These are phyloP conservation scores for Yarrowia sp. DNA, from an alignment of 805 yeast species.

Conservation along the genomic window DNA sequence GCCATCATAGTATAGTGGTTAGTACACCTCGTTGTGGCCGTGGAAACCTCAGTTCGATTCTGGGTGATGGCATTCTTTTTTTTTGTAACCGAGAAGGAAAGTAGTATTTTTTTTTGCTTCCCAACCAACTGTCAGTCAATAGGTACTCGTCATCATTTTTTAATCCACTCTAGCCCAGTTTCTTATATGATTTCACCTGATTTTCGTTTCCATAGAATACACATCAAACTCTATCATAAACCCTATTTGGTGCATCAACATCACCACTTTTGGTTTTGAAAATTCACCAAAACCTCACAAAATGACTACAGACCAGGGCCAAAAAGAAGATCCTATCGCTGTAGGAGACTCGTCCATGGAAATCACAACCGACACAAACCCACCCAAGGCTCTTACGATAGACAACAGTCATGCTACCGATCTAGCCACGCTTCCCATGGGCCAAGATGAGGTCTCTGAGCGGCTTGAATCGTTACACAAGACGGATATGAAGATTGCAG, in stretches of 20 bases:
- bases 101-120: background rate
- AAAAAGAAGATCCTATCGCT: slow-evolving; percentile 3
- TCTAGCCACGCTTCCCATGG: slow-evolving; percentile 31
- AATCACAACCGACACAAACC: background rate
- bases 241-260: background rate
- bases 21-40: slow-evolving; percentile 27
- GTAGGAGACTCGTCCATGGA: slow-evolving; percentile 13
- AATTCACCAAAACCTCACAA: no score
- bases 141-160: background rate
- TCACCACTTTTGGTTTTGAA: background rate
- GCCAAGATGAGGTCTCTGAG: slow-evolving; percentile 33
- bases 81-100: background rate
- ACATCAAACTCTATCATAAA: no score
- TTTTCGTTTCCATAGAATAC: no score
- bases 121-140: background rate
- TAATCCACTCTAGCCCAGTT: background rate
- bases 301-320: background rate
- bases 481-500: slow-evolving; percentile 33
- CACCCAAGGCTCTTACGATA: background rate
- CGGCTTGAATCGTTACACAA: slow-evolving; percentile 36
- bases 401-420: slow-evolving; percentile 10
- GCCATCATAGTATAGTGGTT: slow-evolving; percentile 27
- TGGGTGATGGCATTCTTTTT: slow-evolving; percentile 34
- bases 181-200: no score
- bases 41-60: slow-evolving; percentile 27